phyloP scores from a whole-genome alignment of 495 filamentous ascomycete species.

The Jackrogersella minutella region DNA sequence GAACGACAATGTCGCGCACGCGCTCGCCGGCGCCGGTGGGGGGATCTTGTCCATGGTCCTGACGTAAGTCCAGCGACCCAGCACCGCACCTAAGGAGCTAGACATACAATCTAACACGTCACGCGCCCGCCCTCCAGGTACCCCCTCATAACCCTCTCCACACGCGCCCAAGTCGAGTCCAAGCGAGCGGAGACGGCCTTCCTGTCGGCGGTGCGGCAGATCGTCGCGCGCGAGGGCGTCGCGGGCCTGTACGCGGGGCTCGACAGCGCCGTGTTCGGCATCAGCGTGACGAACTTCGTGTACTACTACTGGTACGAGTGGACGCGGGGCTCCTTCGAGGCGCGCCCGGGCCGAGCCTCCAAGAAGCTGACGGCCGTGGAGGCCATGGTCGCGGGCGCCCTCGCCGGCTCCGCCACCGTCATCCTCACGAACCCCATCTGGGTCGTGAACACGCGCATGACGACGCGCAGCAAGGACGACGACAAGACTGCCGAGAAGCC shows the following conservation, averaged over 20 bases:
- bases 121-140: conserved; percentile 64
- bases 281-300: conserved; percentile 98
- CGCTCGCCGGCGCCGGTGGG: conserved; percentile 86
- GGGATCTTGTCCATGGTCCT: conserved; percentile 94
- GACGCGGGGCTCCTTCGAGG: conserved; percentile 88
- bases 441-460: conserved; percentile 99
- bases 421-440: conserved; percentile 97
- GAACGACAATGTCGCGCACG: conserved; percentile 91
- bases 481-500: conserved; percentile 39
- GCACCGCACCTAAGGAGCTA: neutral
- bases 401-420: conserved; percentile 93
- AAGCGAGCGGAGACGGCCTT: conserved; percentile 86
- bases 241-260: conserved; percentile 87
- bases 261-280: conserved; percentile 92
- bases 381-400: conserved; percentile 92
- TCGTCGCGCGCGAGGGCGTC: conserved; percentile 89
- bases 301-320: conserved; percentile 99
- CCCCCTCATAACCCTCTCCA: conserved; percentile 96
- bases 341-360: conserved; percentile 75
- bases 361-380: conserved; percentile 89
- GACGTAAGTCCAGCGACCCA: conserved; percentile 65
- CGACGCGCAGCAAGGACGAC: conserved; percentile 69
- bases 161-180: conserved; percentile 96
- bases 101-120: conserved; percentile 1
- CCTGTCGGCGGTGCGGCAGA: conserved; percentile 80